Evolutionary conservation across 495 filamentous ascomycete genomes (phyloP), one percentile per base, ranked within the genome.

Genomic region (Xylaria bambusicola): DNA sequence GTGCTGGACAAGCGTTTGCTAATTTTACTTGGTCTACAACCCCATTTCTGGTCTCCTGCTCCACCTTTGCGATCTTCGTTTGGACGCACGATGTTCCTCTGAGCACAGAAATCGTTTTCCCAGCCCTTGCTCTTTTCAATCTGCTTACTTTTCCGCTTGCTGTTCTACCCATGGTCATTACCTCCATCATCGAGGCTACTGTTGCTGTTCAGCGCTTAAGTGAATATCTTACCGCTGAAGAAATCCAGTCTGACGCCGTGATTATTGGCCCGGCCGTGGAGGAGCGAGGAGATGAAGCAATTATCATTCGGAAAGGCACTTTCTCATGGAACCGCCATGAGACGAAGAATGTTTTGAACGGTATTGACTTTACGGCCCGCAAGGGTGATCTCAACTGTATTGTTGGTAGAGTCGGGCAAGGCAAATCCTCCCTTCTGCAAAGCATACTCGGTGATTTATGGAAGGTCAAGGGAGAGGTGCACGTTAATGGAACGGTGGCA

Each of bases 21-120:
- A 98, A 96, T 66, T 99, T 99, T 60, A 97, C 95, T 23, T 99
- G 95, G 95, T 90, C 90, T n/a, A 94, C 90, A n/a, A 98, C 95
- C 9, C 95, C 95, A 8, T 99, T 99, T 78, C 82, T 99, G 31
- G 95, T 99, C 13, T 98, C 95, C 13, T 98, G 93, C 77, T 92
- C 90, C 8, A 98, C 94, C 9, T 99, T 99, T 68, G 86, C 90
- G 13, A 90, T 98, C 17, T 99, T 94, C 66, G 95, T 97, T 44
- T 78, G 94, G 52, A 95, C 89, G 0, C 83, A 83, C 40, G 80
- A 92, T 62, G 77, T 77, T 31, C 93, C 95, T 26, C 73, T 99
- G 69, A 94, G 91, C 17, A 97, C 92, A 0, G 90, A 95, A 1
- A 93, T 99, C 63, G 91, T 99, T 23, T 99, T 99, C 74, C 93